Conservation (phyloP, 768 basidiomycete species). For the Hortiboletus flavorubellus region DNA sequence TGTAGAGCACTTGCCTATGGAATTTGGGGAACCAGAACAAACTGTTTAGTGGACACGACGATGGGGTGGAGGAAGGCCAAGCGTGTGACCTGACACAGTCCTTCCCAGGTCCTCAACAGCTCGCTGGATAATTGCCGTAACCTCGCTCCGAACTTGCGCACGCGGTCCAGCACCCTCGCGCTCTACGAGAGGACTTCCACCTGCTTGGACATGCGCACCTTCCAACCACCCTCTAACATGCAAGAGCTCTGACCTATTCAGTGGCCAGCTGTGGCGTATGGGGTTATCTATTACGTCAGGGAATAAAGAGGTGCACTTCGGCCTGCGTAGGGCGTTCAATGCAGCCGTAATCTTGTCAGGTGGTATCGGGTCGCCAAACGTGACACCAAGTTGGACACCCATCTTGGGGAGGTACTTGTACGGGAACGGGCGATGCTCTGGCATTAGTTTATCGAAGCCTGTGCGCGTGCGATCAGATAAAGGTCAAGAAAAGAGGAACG, state of each 20-base stretch:
- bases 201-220: neutral
- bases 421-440: conserved; percentile 75
- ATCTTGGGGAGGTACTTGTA: conserved; percentile 66
- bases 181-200: conserved; percentile 1
- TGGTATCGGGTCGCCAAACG: conserved; percentile 75
- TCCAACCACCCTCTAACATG: conserved; percentile 16
- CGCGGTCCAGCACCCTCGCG: conserved; percentile 3
- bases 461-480: neutral
- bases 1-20: neutral
- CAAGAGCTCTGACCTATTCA: neutral
- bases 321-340: conserved; percentile 9
- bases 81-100: conserved; percentile 41
- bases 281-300: neutral
- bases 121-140: conserved; percentile 52
- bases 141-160: conserved; percentile 45
- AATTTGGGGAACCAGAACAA: neutral
- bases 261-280: neutral
- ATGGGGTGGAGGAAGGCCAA: conserved; percentile 14
- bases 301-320: neutral
- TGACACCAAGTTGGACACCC: conserved; percentile 64
- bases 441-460: conserved; percentile 90
- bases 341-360: conserved; percentile 33
- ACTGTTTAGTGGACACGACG: neutral
- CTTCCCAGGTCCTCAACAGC: conserved; percentile 54
- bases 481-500: neutral